Percentiles rank a stretch among this genome's conserved stretches.
Evolutionary conservation across 2,329 filamentous ascomycete genomes (phyloP).

Genomic region (Aspergillus arachidicola): DNA sequence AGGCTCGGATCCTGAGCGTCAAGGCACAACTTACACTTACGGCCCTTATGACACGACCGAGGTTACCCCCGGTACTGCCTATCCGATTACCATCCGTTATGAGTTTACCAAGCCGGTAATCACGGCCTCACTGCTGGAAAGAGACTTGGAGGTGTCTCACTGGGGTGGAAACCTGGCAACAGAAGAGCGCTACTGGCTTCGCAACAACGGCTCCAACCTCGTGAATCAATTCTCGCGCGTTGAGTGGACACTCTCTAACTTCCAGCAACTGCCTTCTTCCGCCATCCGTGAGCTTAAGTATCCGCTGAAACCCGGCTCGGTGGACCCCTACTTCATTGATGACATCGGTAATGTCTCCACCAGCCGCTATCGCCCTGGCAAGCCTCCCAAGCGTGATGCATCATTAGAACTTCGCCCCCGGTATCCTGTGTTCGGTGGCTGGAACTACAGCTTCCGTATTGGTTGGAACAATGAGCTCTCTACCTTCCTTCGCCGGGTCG

Average conservation of each 20-base stretch:
- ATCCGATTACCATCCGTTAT: constrained; percentile 79
- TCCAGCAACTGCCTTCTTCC: constrained; percentile 74
- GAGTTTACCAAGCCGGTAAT: constrained; percentile 93
- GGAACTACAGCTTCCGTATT: constrained; percentile 96
- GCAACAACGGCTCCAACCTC: constrained; percentile 81
- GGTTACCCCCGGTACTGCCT: constrained; percentile 72
- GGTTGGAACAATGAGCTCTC: constrained; percentile 91
- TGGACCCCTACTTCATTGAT: constrained; percentile 91
- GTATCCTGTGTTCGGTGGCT: constrained; percentile 95
- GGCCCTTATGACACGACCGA: constrained; percentile 75
- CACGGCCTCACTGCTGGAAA: constrained; percentile 76
- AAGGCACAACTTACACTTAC: constrained; percentile 84
- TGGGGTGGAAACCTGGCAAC: constrained; percentile 97
- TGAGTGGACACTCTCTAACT: constrained; percentile 71
- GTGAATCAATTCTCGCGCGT: constrained; percentile 73
- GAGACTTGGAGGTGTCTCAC: constrained; percentile 93
- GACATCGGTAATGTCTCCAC: constrained; percentile 97
- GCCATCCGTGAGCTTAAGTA: constrained; percentile 83
- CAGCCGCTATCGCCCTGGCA: constrained; percentile 71
- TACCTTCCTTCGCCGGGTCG: constrained; percentile 68
- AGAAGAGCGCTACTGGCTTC: constrained; percentile 88
- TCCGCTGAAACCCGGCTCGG: constrained; percentile 75
- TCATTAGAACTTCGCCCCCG: constrained; percentile 87
- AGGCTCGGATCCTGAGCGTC: constrained; percentile 73
- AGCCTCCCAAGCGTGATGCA: constrained; percentile 72